Conservation (phyloP, 805 yeast species). For the Millerozyma acaciae region DNA sequence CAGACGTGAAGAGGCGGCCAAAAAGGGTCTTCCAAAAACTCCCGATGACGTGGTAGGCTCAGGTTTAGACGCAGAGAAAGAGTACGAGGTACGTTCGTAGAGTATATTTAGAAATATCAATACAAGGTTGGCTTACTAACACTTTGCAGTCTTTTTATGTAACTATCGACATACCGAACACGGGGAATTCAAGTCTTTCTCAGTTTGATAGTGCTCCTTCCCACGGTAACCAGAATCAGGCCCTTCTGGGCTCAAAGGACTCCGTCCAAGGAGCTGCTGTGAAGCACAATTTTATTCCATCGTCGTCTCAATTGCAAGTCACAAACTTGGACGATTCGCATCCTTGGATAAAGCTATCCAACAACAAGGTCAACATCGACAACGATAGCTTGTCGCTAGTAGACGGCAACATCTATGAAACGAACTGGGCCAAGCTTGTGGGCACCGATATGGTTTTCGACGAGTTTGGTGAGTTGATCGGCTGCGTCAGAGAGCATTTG, state of each 20-base stretch:
- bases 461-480: conserved; percentile 39
- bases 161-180: conserved; percentile 29
- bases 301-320: conserved; percentile 39
- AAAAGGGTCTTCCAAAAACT: conserved; percentile 11
- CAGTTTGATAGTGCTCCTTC: conserved; percentile 8
- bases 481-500: conserved; percentile 38
- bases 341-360: conserved; percentile 36
- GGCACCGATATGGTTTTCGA: conserved; percentile 64
- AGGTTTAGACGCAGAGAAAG: conserved; percentile 15
- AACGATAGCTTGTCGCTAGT: conserved; percentile 25
- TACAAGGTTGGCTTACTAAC: conserved; percentile 15
- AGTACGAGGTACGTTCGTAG: conserved; percentile 24
- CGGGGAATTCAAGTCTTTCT: conserved; percentile 14
- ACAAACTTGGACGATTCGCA: conserved; percentile 28
- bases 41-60: conserved; percentile 15
- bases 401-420: conserved; percentile 57
- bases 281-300: conserved; percentile 21
- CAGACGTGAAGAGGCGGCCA: conserved; percentile 26
- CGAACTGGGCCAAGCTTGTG: conserved; percentile 70
- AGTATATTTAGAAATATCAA: conserved; percentile 4
- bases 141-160: conserved; percentile 30
- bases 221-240: too few relatives aligned
- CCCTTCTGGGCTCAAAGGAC: conserved; percentile 5
- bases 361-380: conserved; percentile 19
- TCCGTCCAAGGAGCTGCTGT: too few relatives aligned